phyloP scores from a whole-genome alignment of 106 monocot species.

The Phalaenopsis aphrodite region DNA sequence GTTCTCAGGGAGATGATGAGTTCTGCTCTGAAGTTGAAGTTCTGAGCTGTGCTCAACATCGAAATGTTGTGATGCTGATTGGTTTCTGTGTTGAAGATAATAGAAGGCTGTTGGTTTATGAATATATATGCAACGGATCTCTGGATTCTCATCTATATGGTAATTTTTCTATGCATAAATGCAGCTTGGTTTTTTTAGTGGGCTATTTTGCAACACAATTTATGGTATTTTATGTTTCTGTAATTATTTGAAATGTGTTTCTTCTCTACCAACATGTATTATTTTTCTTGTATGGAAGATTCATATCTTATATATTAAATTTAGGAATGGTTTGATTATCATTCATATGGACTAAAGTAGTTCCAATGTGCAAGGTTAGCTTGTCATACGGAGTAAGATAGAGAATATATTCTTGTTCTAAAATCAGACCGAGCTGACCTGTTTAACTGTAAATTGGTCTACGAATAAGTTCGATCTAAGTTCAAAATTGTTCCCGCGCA shows the following conservation, averaged over 20 bases:
- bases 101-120: conserved; percentile 23
- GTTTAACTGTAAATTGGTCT: too few relatives aligned
- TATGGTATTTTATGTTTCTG: not conserved
- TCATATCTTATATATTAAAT: not conserved
- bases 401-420: not conserved
- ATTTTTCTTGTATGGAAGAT: not conserved
- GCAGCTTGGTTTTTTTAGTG: not conserved
- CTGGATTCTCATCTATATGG: conserved; percentile 24
- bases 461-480: too few relatives aligned
- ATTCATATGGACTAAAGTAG: not conserved
- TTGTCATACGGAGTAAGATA: not conserved
- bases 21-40: conserved; percentile 30
- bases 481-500: too few relatives aligned
- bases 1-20: conserved; percentile 24
- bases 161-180: conserved; percentile 5
- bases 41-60: conserved; percentile 25
- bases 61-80: conserved; percentile 28
- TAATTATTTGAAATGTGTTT: not conserved
- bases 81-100: conserved; percentile 23
- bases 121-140: conserved; percentile 31
- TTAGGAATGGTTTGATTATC: not conserved
- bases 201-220: not conserved
- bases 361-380: not conserved
- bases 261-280: not conserved
- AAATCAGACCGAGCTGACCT: too few relatives aligned